Percentiles rank a stretch among this genome's conserved stretches.
Conservation (phyloP, 148 eudicot genomes). For the Vaccinium corymbosum region DNA sequence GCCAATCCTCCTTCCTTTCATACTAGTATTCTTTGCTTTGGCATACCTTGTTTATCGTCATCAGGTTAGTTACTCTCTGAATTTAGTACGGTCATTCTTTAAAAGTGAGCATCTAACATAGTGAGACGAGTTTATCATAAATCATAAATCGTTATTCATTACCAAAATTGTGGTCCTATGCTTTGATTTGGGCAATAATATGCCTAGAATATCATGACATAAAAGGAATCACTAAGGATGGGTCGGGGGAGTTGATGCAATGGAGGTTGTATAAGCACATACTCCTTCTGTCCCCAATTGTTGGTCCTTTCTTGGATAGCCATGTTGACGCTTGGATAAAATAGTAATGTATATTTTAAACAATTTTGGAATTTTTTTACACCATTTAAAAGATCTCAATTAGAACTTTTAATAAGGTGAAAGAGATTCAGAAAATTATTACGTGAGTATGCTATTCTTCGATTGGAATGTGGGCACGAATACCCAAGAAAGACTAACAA, state of each 20-base stretch:
- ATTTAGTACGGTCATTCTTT: not conserved
- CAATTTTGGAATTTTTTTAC: not conserved
- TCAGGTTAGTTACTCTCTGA: conserved; percentile 47
- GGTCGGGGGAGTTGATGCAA: not conserved
- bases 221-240: not conserved
- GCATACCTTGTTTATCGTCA: conserved; percentile 94
- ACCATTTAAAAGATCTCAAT: not conserved
- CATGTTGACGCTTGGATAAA: not conserved
- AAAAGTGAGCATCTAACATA: not conserved
- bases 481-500: not conserved
- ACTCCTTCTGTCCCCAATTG: not conserved
- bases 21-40: conserved; percentile 77
- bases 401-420: not conserved
- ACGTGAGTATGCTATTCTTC: not conserved
- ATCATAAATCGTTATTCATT: not conserved
- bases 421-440: not conserved
- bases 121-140: no score
- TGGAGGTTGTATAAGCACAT: not conserved
- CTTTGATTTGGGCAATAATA: not conserved
- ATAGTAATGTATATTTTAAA: not conserved
- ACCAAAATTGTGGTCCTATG: not conserved
- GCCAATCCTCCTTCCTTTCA: conserved; percentile 85
- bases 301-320: not conserved
- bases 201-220: not conserved
- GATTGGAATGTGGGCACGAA: not conserved